Evolutionary conservation across 805 yeast species (phyloP), one percentile per base, ranked within the genome.

Genomic region (Candida golubevii): DNA sequence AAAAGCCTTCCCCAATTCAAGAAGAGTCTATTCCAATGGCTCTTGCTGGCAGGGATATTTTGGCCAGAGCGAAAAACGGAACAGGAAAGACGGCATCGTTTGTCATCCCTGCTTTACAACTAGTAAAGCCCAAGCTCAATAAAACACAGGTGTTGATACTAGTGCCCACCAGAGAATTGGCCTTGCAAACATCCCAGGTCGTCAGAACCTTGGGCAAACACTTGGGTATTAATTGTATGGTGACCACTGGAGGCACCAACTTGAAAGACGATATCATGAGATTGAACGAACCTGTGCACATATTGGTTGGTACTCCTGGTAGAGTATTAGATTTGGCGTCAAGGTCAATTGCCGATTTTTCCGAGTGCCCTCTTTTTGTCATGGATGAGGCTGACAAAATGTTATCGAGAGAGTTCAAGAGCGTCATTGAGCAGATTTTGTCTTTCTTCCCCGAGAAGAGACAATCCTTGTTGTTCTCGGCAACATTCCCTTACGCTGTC

Each of bases 311-410:
- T 53, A 93, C 99, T 30, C 98, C 98, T 2, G 99, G 99, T 57
- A 83, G 99, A 74, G 90, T 93, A 33, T 77, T 93, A 49, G 99
- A 93, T 68, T 79, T 93, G 61, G 97, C 97, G 7, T 78, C 89
- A 29, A 84, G 96, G 72, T 75, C 78, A 42, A 75, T 91, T 44
- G 96, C 96, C 10, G 95, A 91, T 61, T 78, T 93, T 48, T 81
- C 87, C 44, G 85, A 84, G 50, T 88, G 96, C 68, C 83, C 85
- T 36, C 74, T 88, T 64, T 89, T 93, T 63, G 83, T 95, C 42
- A 89, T 93, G 97, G 99, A 93, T 67, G 99, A 93, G 75, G 99
- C 99, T 46, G 99, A 93, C 68, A 93, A 93, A 67, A 87, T 93
- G 85, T 78, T 93, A 48, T 81, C 93, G 33, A 81, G 88, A 56